Conservation (phyloP, 1,284 basidiomycete species). For the Malassezia sp. region DNA sequence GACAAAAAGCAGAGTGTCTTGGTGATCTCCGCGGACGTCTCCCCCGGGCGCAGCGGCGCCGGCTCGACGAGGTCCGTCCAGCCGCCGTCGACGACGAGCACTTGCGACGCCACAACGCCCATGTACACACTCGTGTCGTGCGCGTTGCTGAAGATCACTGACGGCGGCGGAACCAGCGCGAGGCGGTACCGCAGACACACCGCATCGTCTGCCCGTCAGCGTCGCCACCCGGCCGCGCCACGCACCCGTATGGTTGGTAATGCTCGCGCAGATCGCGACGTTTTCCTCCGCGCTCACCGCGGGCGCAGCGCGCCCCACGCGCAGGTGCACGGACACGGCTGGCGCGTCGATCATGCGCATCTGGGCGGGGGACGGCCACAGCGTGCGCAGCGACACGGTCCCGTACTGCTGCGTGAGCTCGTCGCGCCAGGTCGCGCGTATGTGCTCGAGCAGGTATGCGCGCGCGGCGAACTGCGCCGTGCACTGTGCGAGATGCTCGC, state of each 20-base stretch:
- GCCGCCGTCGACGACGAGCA: slow-evolving; percentile 18
- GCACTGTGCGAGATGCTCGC: slow-evolving; percentile 56
- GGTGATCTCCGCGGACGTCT: not conserved
- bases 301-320: not conserved
- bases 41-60: slow-evolving; percentile 1
- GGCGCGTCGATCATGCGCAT: slow-evolving; percentile 2
- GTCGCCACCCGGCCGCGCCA: not conserved
- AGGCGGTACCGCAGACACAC: slow-evolving; percentile 3
- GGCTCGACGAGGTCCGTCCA: slow-evolving; percentile 4
- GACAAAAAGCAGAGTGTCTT: slow-evolving; percentile 18
- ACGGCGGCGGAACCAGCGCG: not conserved
- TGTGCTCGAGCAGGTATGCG: slow-evolving; percentile 62
- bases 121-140: too few relatives aligned
- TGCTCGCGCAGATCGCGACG: not conserved
- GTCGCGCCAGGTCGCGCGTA: slow-evolving; percentile 71
- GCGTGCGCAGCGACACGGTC: slow-evolving; percentile 9
- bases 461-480: slow-evolving; percentile 86
- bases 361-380: not conserved
- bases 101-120: slow-evolving; percentile 8
- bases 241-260: not conserved
- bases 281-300: not conserved
- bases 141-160: not conserved
- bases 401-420: not conserved
- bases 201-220: not conserved
- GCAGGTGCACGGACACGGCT: not conserved